These are phyloP conservation scores for Gymnopus androsaceus DNA, from an alignment of 1,284 basidiomycete species.

Conservation along the genomic window DNA sequence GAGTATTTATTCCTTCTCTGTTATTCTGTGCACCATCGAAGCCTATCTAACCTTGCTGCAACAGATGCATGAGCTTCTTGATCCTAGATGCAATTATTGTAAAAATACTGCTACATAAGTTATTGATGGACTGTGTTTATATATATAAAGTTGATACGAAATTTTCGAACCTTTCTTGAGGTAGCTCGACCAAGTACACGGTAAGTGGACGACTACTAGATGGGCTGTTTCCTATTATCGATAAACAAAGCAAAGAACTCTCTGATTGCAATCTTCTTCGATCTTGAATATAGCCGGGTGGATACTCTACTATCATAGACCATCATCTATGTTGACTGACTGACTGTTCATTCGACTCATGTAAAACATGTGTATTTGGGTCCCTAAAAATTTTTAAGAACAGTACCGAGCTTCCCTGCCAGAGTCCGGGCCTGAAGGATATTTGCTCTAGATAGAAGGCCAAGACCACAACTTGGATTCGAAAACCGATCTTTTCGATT, in stretches of 20 bases:
- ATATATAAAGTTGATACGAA: too few species aligned
- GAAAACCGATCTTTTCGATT: too few species aligned
- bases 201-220: neutral
- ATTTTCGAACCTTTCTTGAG: too few species aligned
- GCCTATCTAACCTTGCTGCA: neutral
- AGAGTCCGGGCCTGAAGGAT: too few species aligned
- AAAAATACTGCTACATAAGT: too few species aligned
- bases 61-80: slow-evolving; percentile 11
- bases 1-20: slow-evolving; percentile 32
- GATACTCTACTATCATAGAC: neutral
- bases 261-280: neutral
- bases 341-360: neutral
- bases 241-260: neutral
- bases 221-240: slow-evolving; percentile 2
- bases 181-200: neutral
- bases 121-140: too few species aligned
- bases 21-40: slow-evolving; percentile 15
- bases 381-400: neutral
- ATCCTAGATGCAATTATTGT: too few species aligned
- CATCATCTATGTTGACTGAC: neutral
- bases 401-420: neutral
- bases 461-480: too few species aligned
- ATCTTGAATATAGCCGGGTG: neutral
- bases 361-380: slow-evolving; percentile 6
- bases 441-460: too few species aligned